Base-by-base conservation (phyloP, 2,329 filamentous ascomycete genomes). In the Pseudocercospora ulei region DNA sequence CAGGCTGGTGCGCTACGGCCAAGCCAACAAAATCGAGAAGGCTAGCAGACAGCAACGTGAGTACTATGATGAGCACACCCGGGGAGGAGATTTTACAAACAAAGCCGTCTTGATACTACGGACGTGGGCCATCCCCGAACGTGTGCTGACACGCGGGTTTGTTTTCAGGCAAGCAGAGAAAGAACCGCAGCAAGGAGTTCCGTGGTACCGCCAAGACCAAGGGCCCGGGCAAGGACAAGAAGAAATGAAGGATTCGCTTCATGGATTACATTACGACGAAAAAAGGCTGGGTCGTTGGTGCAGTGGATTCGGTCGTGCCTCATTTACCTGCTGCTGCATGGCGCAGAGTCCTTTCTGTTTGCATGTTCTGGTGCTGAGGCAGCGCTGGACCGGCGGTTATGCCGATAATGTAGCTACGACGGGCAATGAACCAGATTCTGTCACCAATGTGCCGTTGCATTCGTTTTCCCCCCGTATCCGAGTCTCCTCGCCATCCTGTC, bases 171-270 rank as follows among this genome's bases (percentile, higher is more conserved):
- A 98, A 98, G 78, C 90, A 96, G 76, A 83, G 90, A 76, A 98
- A 98, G 85, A 98, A 98, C 84, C 80, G 88, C 70, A 79, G 83
- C 72, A 96, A 98, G 86, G 90, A 88, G 66, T 82, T 95, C 69
- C 83, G 90, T 60, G 90, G 90, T 67, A 93, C 85, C 62, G 88
- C 86, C 64, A 98, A 98, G 85, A 79, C 80, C 76, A 95, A 95
- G 84, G 86, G 86, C 68, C 80, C 80, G 66, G 78, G 80, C 74
- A 77, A 82, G 70, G 90, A 92, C 79, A 93, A 95, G 82, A 84
- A 69, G 70, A 60, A 60, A 56, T 60, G 60, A 51, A 52, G 46
- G 49, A 28, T 26, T 52, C 50, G 49, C 44, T 30, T 35, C 14
- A 9, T 18, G 6, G 18, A 19, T 41, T 13, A 16, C 27, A 40